These are phyloP conservation scores for Knufia fluminis DNA, from an alignment of 2,329 filamentous ascomycete species.

Conservation along the genomic window DNA sequence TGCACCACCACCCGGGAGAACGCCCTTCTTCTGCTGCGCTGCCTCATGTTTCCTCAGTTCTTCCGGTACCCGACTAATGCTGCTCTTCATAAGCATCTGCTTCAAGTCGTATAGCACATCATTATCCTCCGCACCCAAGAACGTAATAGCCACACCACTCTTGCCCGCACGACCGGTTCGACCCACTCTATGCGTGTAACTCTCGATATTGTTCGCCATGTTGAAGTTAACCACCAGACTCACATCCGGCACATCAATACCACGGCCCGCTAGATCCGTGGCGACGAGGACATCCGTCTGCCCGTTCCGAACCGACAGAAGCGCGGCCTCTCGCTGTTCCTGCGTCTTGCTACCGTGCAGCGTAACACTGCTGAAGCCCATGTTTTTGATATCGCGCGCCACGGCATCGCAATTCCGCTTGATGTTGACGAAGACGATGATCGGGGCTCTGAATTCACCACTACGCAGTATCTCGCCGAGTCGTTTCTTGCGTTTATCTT, in stretches of 20 bases:
- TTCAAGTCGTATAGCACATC: constrained; percentile 87
- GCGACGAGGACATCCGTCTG: constrained; percentile 82
- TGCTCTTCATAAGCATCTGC: constrained; percentile 88
- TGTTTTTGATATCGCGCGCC: constrained; percentile 84
- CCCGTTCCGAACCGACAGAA: constrained; percentile 73
- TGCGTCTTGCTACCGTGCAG: constrained; percentile 95
- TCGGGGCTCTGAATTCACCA: constrained; percentile 71
- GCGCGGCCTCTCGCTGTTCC: constrained; percentile 89
- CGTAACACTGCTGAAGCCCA: constrained; percentile 84
- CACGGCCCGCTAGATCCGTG: constrained; percentile 88
- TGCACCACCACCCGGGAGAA: constrained; percentile 32
- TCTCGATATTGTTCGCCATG: constrained; percentile 88
- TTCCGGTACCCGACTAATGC: constrained; percentile 80
- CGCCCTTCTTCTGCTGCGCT: constrained; percentile 67
- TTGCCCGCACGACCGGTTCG: constrained; percentile 96
- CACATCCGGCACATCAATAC: constrained; percentile 95
- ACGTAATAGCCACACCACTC: constrained; percentile 91
- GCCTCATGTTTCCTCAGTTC: constrained; percentile 83
- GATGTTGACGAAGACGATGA: constrained; percentile 99
- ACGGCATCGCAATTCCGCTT: constrained; percentile 97
- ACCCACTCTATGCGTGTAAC: constrained; percentile 92
- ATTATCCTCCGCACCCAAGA: constrained; percentile 79
- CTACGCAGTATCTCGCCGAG: constrained; percentile 81
- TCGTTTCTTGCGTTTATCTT: constrained; percentile 94
- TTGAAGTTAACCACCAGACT: constrained; percentile 97